A percentile compares a stretch with the other conserved stretches of the same genome.
These are phyloP conservation scores for Avicennia marina DNA, from an alignment of 257 asterid species.

Conservation along the genomic window DNA sequence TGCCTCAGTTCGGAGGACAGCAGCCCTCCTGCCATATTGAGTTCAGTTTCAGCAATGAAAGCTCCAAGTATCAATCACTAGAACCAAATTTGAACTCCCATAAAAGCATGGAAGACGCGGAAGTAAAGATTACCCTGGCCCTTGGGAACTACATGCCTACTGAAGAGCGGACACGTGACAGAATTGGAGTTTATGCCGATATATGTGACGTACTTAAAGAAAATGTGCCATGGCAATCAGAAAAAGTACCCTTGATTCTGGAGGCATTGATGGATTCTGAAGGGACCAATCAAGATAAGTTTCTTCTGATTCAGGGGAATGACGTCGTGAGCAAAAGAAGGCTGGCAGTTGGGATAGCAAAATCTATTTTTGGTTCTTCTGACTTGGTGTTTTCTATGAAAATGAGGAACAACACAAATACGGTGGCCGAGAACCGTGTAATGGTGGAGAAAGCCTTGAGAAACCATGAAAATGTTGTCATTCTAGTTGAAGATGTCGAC, in stretches of 20 bases:
- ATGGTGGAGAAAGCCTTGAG: conserved; percentile 43
- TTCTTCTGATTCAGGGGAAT: conserved; percentile 64
- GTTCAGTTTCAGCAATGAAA: conserved; percentile 43
- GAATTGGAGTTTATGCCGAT: not conserved
- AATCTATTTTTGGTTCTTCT: conserved; percentile 53
- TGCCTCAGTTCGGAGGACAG: conserved; percentile 52
- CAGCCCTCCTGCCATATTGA: conserved; percentile 59
- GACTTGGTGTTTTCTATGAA: conserved; percentile 42
- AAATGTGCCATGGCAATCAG: conserved; percentile 74
- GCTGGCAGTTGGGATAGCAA: conserved; percentile 51
- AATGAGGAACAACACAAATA: conserved; percentile 28
- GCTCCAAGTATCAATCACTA: conserved; percentile 15
- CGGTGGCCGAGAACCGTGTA: conserved; percentile 16
- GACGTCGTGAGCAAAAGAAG: conserved; percentile 53
- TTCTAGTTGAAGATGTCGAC: conserved; percentile 57
- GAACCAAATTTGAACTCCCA: conserved; percentile 47
- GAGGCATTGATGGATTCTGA: conserved; percentile 33
- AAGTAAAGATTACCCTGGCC: conserved; percentile 46
- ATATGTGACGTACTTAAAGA: conserved; percentile 34
- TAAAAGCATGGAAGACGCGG: conserved; percentile 49
- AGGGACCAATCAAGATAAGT: conserved; percentile 19
- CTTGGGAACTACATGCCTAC: conserved; percentile 43
- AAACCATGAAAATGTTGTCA: conserved; percentile 36
- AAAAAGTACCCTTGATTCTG: conserved; percentile 33
- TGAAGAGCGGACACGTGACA: conserved; percentile 12